Conservation (phyloP, 1,139 yeast genomes). For the Sporopachydermia cereana region DNA sequence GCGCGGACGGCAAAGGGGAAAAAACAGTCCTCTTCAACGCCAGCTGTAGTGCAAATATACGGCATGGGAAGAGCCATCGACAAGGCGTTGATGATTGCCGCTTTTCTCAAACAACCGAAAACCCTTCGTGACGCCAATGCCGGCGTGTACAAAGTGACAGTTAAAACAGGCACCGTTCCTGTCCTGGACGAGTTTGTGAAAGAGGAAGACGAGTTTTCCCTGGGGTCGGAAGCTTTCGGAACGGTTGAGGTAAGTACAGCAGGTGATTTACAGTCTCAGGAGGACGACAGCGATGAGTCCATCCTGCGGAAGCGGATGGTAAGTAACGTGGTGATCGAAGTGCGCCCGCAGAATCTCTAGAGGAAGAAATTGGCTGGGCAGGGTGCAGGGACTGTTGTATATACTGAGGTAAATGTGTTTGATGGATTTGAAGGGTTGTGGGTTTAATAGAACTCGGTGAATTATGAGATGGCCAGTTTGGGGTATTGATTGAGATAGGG, state of each 20-base stretch:
- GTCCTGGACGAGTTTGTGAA: conserved; percentile 2
- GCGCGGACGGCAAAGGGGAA: not conserved
- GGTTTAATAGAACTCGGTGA: too few relatives aligned
- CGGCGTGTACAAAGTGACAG: not conserved
- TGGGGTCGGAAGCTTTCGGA: too few relatives aligned
- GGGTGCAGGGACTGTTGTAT: too few relatives aligned
- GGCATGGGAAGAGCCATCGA: conserved; percentile 3
- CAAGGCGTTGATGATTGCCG: not conserved
- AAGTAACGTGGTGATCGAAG: not conserved
- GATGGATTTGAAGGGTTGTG: too few relatives aligned
- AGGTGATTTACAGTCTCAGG: too few relatives aligned
- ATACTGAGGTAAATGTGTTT: too few relatives aligned
- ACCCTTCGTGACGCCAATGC: not conserved
- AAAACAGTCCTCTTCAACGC: not conserved
- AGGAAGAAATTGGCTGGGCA: not conserved
- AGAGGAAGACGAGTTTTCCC: not conserved
- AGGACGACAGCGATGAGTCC: not conserved
- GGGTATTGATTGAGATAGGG: too few relatives aligned
- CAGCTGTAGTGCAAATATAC: not conserved
- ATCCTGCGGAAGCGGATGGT: conserved; percentile 2
- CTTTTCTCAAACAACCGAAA: not conserved
- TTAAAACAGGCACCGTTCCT: not conserved
- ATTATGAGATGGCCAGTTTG: too few relatives aligned
- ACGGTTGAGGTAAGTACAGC: not conserved
- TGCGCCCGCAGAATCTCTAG: not conserved